These are phyloP conservation scores for Naegleria lovaniensis DNA, from an alignment of 208 protist genomes.

Conservation along the genomic window DNA sequence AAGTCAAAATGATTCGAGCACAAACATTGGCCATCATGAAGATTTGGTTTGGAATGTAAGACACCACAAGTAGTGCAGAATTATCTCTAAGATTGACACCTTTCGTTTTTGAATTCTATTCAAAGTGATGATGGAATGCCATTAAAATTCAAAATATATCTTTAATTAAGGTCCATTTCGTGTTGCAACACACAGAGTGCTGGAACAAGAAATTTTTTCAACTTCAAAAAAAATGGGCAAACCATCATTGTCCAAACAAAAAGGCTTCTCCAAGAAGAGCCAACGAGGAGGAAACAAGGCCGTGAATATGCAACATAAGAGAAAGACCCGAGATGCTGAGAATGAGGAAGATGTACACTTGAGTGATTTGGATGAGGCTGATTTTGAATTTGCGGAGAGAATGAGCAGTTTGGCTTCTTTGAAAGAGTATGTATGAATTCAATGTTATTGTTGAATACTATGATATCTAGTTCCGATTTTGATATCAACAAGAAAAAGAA, in stretches of 20 bases:
- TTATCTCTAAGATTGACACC: no score
- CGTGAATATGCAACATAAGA: background rate
- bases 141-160: no score
- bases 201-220: no score
- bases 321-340: background rate
- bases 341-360: background rate
- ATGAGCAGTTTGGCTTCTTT: background rate
- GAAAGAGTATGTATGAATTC: background rate
- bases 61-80: no score
- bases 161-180: no score
- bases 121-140: no score
- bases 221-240: no score
- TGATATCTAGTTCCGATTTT: background rate
- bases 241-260: no score
- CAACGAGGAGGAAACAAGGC: background rate
- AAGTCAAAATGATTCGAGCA: background rate
- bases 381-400: background rate
- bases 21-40: background rate
- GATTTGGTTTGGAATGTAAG: background rate
- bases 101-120: no score
- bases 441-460: background rate
- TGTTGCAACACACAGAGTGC: no score
- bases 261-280: no score
- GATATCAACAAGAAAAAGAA: background rate
- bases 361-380: background rate